phyloP scores from a whole-genome alignment of 306 rosid genomes.

The Betula pendula region DNA sequence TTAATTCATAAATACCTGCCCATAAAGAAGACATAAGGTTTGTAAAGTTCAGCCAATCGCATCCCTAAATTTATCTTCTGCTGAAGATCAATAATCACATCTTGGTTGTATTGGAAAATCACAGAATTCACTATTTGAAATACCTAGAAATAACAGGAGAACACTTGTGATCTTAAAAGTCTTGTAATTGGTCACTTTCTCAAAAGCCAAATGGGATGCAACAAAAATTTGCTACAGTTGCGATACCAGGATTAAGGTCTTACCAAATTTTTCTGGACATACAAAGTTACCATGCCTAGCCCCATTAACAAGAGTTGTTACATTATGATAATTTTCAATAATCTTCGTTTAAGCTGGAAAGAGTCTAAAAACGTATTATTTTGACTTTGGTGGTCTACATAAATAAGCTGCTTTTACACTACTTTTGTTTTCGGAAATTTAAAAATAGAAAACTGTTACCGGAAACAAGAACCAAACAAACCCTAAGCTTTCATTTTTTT shows the following conservation, averaged over 20 bases:
- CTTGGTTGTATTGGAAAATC: not conserved
- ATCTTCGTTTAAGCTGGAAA: too few relatives aligned
- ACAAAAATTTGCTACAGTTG: too few relatives aligned
- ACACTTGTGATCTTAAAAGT: too few relatives aligned
- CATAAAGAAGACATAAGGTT: slow-evolving; percentile 30
- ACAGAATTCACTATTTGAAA: slow-evolving; percentile 27
- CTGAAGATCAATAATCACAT: not conserved
- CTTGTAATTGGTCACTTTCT: too few relatives aligned
- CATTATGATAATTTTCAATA: too few relatives aligned
- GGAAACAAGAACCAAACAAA: not conserved
- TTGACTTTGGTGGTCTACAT: too few relatives aligned
- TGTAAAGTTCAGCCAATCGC: slow-evolving; percentile 34
- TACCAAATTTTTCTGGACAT: not conserved
- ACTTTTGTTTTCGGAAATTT: too few relatives aligned
- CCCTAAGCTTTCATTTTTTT: not conserved
- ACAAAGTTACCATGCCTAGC: not conserved
- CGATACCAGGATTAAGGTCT: not conserved
- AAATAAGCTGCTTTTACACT: not conserved
- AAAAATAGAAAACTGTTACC: not conserved
- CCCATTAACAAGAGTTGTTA: not conserved
- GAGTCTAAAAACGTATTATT: too few relatives aligned
- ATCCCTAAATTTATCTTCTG: not conserved
- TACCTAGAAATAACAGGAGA: slow-evolving; percentile 18
- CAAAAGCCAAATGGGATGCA: too few relatives aligned
- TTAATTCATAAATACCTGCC: slow-evolving; percentile 31